phyloP scores from a whole-genome alignment of 768 basidiomycete genomes.

The Daedalea quercina region DNA sequence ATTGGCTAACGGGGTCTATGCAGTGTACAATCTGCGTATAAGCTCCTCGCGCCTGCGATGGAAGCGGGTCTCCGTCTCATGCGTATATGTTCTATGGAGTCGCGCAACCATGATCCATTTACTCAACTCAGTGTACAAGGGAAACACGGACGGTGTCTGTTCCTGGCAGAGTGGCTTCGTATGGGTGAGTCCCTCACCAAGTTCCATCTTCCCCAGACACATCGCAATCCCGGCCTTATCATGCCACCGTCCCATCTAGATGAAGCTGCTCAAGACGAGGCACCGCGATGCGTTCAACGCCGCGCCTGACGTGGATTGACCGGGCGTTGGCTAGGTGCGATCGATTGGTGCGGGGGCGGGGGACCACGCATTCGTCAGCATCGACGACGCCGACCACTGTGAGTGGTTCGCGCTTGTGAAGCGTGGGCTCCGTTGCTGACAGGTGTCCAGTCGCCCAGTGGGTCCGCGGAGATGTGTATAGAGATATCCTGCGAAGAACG shows the following conservation, averaged over 20 bases:
- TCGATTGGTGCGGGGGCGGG: background rate
- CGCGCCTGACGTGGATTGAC: background rate
- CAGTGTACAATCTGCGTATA: background rate
- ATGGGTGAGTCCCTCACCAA: background rate
- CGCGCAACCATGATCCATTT: no score
- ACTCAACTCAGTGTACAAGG: background rate
- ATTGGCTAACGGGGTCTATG: background rate
- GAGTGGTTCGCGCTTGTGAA: background rate
- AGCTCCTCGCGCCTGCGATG: background rate
- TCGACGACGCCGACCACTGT: conserved; percentile 3
- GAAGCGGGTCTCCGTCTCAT: background rate
- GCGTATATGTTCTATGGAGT: background rate
- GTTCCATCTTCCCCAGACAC: no score
- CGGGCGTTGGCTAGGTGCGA: background rate
- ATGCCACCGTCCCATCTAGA: background rate
- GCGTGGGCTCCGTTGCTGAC: background rate
- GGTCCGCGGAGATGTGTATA: background rate
- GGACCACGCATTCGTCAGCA: background rate
- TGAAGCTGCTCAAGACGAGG: background rate
- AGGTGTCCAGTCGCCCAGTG: background rate
- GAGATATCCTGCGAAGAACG: background rate
- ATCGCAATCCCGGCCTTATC: no score
- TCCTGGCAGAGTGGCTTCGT: background rate
- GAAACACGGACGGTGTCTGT: conserved; percentile 1
- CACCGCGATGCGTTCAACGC: background rate